Conservation (phyloP, 2,329 filamentous ascomycete genomes). For the Sarocladium brachiariae region DNA sequence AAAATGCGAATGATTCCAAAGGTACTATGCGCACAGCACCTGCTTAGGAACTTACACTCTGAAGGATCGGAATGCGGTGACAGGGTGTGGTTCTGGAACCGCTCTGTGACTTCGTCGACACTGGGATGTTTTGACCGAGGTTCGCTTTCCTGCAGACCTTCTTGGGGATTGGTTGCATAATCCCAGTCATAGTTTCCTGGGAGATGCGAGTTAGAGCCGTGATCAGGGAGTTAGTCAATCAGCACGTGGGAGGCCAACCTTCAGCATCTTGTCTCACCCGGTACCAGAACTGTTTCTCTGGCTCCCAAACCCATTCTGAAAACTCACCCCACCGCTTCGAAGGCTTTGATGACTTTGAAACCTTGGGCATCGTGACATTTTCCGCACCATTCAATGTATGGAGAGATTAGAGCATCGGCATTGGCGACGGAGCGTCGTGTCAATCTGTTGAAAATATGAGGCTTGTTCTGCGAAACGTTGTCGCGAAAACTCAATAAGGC, state of each 20-base stretch:
- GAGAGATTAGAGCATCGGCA: not conserved
- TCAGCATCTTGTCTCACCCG: constrained; percentile 20
- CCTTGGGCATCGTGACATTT: constrained; percentile 3
- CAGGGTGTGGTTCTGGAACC: not conserved
- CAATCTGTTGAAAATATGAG: too few relatives aligned
- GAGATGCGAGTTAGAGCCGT: not conserved
- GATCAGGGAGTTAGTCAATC: too few relatives aligned
- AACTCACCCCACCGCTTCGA: constrained; percentile 18
- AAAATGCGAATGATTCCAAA: too few relatives aligned
- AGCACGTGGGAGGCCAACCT: constrained; percentile 14
- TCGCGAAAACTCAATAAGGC: not conserved
- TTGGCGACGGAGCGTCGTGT: too few relatives aligned
- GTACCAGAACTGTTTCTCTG: constrained; percentile 14
- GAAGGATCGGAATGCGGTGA: not conserved
- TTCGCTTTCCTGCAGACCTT: too few relatives aligned
- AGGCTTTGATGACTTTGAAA: constrained; percentile 3
- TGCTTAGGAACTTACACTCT: not conserved
- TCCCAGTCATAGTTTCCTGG: not conserved
- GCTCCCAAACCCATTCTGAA: constrained; percentile 21
- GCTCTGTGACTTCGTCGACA: constrained; percentile 2
- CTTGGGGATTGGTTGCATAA: not conserved
- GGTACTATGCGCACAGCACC: not conserved
- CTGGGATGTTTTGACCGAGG: not conserved
- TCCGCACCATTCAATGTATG: not conserved
- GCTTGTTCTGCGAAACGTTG: too few relatives aligned